Conservation (phyloP, 306 rosid species). For the Urtica urens region DNA sequence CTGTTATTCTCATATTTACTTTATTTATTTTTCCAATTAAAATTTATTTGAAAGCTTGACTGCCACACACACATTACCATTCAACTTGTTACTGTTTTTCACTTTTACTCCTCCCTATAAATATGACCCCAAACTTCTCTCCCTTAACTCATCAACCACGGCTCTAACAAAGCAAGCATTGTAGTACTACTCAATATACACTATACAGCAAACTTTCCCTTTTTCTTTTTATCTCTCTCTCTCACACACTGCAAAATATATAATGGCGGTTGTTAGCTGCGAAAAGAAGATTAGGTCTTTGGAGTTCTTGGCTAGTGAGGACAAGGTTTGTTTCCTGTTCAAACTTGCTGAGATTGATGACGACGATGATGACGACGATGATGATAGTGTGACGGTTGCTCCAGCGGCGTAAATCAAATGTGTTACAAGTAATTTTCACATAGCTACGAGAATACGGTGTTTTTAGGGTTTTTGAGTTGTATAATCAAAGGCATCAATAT, state of each 20-base stretch:
- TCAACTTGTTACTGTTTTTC: neutral
- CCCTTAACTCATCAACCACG: neutral
- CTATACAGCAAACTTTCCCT: neutral
- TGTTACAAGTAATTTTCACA: neutral
- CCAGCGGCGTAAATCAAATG: constrained; percentile 16
- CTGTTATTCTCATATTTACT: neutral
- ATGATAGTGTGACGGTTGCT: constrained; percentile 16
- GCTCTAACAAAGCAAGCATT: neutral
- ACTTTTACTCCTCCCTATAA: neutral
- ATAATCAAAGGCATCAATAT: neutral
- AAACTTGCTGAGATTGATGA: constrained; percentile 8
- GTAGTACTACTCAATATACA: neutral
- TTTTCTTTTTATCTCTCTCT: neutral
- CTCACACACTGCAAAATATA: too few relatives aligned
- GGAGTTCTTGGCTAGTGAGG: neutral
- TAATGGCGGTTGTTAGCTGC: constrained; percentile 7
- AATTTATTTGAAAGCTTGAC: too few relatives aligned
- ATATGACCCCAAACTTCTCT: neutral
- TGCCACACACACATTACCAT: neutral
- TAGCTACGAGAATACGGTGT: neutral
- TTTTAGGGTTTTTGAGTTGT: constrained; percentile 1
- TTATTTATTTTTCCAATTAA: too few relatives aligned
- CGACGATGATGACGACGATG: constrained; percentile 22
- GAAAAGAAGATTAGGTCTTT: constrained; percentile 2
- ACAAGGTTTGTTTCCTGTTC: constrained; percentile 7